Evolutionary conservation across 176 grass and related monocot species (phyloP), one percentile per base, ranked within the genome.

Genomic region (Raddia guianensis): DNA sequence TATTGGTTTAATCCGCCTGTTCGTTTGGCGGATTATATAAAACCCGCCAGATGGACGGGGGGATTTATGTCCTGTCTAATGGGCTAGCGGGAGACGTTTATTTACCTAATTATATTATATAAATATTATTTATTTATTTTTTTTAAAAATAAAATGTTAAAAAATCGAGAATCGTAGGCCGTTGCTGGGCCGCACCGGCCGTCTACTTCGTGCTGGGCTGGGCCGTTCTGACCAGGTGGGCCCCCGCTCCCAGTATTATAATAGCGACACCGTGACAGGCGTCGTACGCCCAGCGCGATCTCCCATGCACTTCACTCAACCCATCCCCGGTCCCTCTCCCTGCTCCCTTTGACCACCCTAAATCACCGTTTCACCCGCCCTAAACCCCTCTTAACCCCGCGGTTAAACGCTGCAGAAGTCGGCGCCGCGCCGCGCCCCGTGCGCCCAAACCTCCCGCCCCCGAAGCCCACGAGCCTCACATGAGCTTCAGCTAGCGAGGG

Each of bases 331-430:
- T 3, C 14, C 33, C 40, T 7, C 77, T 11, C 44, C 62, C 3
- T 4, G 5, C 44, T 12, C 54, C 2, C 51, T 79, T 84, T 80
- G 70, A 84, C 76, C 70, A 12, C 5, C 3, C 60, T 73, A 51
- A 51, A 80, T 68, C 27, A 60, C 43, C 53, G 8, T 55, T 18
- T 37, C 12, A n/a, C 20, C 6, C 49, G 19, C 12, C 56, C 8
- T 62, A 76, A 86, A 81, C 85, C 79, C 53, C 61, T 40, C 20
- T 21, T 58, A 60, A 76, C 14, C 63, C 63, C 77, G 46, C 48
- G 37, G 78, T 54, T 35, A 69, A n/a, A 69, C 27, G 10, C 64
- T 20, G 1, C 1, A 55, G 18, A 48, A 9, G 21, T 12, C 82
- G 73, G 82, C 74, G 82, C 12, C 47, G 59, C 60, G 45, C 75